phyloP scores from a whole-genome alignment of 208 protist genomes.

The Acanthamoeba royreba region DNA sequence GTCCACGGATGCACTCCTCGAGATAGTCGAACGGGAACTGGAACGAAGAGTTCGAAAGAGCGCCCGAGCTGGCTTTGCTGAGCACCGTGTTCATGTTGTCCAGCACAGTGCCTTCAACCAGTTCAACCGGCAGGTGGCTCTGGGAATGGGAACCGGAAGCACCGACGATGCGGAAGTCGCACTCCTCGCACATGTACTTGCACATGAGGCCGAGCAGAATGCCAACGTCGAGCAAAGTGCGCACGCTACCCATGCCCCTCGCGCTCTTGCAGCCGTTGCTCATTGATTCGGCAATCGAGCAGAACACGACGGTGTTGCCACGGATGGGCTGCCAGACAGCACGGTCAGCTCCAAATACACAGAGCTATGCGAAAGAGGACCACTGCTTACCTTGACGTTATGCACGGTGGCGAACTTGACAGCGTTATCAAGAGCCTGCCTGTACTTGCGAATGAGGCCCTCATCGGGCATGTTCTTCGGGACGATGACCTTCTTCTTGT shows the following conservation, averaged over 20 bases:
- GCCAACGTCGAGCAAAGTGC: neutral
- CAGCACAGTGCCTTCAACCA: slow-evolving; percentile 50
- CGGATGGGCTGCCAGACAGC: slow-evolving; percentile 19
- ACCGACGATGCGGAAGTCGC: slow-evolving; percentile 63
- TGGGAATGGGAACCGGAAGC: slow-evolving; percentile 43
- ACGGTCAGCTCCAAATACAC: no score
- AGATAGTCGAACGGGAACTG: slow-evolving; percentile 53
- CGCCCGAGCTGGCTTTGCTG: no score
- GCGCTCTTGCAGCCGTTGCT: neutral
- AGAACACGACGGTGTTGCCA: slow-evolving; percentile 71
- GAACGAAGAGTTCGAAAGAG: no score
- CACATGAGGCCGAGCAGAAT: slow-evolving; percentile 41
- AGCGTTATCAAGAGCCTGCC: slow-evolving; percentile 79
- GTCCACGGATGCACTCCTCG: neutral
- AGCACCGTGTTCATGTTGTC: slow-evolving; percentile 65
- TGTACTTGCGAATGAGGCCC: slow-evolving; percentile 73
- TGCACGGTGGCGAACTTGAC: slow-evolving; percentile 81
- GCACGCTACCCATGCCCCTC: neutral
- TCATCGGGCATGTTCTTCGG: slow-evolving; percentile 41
- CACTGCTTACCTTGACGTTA: no score
- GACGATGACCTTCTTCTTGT: slow-evolving; percentile 20
- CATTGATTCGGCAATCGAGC: slow-evolving; percentile 67
- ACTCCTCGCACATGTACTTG: slow-evolving; percentile 86
- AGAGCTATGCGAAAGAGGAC: no score
- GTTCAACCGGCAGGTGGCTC: neutral